Base-by-base conservation (phyloP, 2,329 filamentous ascomycete genomes). In the Phialophora chinensis region DNA sequence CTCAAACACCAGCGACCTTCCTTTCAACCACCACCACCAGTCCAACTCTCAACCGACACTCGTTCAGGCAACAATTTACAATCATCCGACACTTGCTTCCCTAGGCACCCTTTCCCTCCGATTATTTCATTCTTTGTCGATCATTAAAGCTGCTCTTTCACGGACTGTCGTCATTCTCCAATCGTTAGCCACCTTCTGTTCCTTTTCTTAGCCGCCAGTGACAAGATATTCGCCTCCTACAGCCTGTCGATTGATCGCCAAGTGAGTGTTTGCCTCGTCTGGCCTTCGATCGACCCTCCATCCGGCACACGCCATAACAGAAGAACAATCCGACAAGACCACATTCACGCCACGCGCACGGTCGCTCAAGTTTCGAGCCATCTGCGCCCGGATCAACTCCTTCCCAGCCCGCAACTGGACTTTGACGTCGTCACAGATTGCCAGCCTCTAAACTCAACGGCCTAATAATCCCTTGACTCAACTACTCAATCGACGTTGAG, bases 41-140 rank as follows among this genome's bases (percentile, higher is more conserved):
- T 31, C 47, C 38, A 38, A 47, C 47, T 50, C 38, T 54, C 55
- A 52, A 60, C 58, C n/a, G 53, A 60, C 68, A 49, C 58, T 70
- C 68, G 60, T 68, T 68, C 68, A 70, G 68, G 68, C 68, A 66
- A 64, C 68, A 68, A 44, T 60, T 63, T 68, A 68, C 54, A 38
- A 53, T 53, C 44, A 44, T 64, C 58, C 59, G n/a, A 27, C 47
- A 57, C 60, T 55, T 66, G 29, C 29, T 33, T 20, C 57, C 60
- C 44, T 20, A 61, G 35, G 25, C 59, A 61, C 53, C 63, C 56
- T 69, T 69, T 59, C 27, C 57, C 52, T 60, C 63, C 50, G 52
- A 58, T 29, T 33, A 35, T 61, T 63, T 38, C 59, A 57, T 65
- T 65, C 61, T 59, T 63, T 63, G 65, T 66, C 70, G 52, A 63